Base-by-base conservation (phyloP, 1,139 yeast species). In the Nadsonia commutata region DNA sequence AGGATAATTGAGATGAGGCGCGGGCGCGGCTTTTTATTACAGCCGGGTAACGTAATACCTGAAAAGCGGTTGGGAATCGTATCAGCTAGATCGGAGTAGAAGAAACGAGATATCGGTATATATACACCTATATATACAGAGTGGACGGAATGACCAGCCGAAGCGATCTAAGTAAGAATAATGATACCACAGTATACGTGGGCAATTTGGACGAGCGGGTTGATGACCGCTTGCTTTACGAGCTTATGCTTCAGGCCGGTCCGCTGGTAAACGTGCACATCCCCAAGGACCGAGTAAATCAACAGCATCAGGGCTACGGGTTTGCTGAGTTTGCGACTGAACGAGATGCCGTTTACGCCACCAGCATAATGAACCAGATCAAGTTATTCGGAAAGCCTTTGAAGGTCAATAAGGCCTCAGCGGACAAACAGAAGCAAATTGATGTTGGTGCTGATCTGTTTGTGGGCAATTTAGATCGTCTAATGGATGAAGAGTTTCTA, bases 291-390 rank as follows among this genome's bases (percentile, higher is more conserved):
- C 68, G 88, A 50, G 69, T 85, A 3, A 64, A 76, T 38, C 75
- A 75, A 48, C 67, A 73, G 2, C 86, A 81, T 54, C 94, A 81
- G 56, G 97, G 96, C 17, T 90, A 69, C 62, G 97, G 95, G 11
- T 90, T 90, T 62, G 79, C 83, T 2, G 94, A 84, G 56, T 80
- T 82, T 53, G 64, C 68, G 44, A 66, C 70, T 9, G 64, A 64
- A 2, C 66, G 62, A 19, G 95, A 86, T 53, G 80, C 84, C 0
- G 80, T 77, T 16, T 90, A 88, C 55, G 85, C 79, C 1, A 60
- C 72, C 33, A 70, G 72, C 47, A 63, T 83, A 1, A 62, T 84
- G 56, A 69, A 73, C 47, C 84, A 84, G 2, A 67, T 81, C 2
- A 63, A 76, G 39, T 62, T 90, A 36, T 83, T 62, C 54, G 86